These are phyloP conservation scores for Diaporthe eres DNA, from an alignment of 2,329 filamentous ascomycete species.

Conservation along the genomic window DNA sequence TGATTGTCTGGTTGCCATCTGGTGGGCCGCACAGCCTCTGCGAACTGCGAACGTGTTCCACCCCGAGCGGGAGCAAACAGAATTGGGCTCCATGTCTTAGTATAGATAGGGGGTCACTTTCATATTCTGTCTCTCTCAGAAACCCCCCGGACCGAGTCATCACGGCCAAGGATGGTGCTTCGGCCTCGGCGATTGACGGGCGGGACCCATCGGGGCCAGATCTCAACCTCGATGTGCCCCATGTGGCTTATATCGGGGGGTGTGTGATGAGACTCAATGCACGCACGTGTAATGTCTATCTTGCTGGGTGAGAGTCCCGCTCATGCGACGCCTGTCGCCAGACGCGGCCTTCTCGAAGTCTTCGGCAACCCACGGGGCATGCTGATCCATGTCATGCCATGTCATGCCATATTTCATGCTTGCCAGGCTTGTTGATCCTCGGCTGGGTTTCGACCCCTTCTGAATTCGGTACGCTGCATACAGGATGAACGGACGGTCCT, in stretches of 20 bases:
- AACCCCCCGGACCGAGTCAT: constrained; percentile 22
- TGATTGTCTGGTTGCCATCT: not conserved
- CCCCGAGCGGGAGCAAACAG: not conserved
- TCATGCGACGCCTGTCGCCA: constrained; percentile 11
- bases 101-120: not conserved
- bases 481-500: constrained; percentile 11
- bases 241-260: constrained; percentile 3
- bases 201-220: constrained; percentile 12
- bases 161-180: constrained; percentile 2
- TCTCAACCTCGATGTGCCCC: constrained; percentile 20
- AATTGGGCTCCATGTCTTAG: not conserved
- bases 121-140: not conserved
- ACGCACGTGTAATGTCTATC: not conserved
- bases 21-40: constrained; percentile 24
- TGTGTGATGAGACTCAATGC: constrained; percentile 25
- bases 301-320: not conserved
- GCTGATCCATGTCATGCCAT: constrained; percentile 20
- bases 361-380: constrained; percentile 5
- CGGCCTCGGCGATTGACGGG: constrained; percentile 24
- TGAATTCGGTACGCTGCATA: constrained; percentile 16
- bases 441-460: constrained; percentile 1
- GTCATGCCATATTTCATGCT: constrained; percentile 27
- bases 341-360: constrained; percentile 26
- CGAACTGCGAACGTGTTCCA: not conserved
- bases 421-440: constrained; percentile 33